Conservation (phyloP, 495 filamentous ascomycete species). For the Staphylotrichum longicolle region DNA sequence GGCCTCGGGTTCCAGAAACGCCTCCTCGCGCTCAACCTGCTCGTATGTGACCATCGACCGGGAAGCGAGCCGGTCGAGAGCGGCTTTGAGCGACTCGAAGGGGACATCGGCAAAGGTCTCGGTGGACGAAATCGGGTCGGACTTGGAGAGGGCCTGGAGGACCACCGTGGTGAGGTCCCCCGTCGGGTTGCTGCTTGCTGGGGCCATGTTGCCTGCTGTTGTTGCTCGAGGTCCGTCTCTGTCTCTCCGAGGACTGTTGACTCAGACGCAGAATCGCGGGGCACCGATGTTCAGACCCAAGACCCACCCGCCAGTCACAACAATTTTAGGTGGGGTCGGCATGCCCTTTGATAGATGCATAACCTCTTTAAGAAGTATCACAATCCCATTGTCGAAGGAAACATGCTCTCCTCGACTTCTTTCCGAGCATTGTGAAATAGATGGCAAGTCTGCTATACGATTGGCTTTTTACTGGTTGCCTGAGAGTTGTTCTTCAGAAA, state of each 20-base stretch:
- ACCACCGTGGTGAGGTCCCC: slow-evolving; percentile 62
- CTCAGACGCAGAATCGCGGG: slow-evolving; percentile 27
- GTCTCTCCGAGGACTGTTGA: slow-evolving; percentile 19
- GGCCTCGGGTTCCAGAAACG: slow-evolving; percentile 75
- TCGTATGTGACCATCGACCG: slow-evolving; percentile 86
- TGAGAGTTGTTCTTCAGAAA: no score
- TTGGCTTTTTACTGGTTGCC: no score
- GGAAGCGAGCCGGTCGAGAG: slow-evolving; percentile 78
- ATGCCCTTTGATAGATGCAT: slow-evolving; percentile 4
- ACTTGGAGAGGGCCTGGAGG: slow-evolving; percentile 63
- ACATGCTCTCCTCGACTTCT: neutral
- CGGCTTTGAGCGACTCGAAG: slow-evolving; percentile 74
- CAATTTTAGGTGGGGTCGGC: slow-evolving; percentile 21
- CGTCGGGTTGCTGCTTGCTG: slow-evolving; percentile 14
- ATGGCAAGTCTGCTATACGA: no score
- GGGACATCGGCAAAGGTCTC: slow-evolving; percentile 73
- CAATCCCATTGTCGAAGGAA: slow-evolving; percentile 4
- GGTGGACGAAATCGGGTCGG: slow-evolving; percentile 65
- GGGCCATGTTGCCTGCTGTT: slow-evolving; percentile 19
- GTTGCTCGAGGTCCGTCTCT: slow-evolving; percentile 10
- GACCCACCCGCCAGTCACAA: slow-evolving; percentile 6
- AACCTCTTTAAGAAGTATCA: neutral
- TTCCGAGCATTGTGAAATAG: neutral
- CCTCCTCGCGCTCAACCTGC: slow-evolving; percentile 72
- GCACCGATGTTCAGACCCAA: slow-evolving; percentile 16